These are phyloP conservation scores for Limnanthes douglasii DNA, from an alignment of 345 rosid species.

Conservation along the genomic window DNA sequence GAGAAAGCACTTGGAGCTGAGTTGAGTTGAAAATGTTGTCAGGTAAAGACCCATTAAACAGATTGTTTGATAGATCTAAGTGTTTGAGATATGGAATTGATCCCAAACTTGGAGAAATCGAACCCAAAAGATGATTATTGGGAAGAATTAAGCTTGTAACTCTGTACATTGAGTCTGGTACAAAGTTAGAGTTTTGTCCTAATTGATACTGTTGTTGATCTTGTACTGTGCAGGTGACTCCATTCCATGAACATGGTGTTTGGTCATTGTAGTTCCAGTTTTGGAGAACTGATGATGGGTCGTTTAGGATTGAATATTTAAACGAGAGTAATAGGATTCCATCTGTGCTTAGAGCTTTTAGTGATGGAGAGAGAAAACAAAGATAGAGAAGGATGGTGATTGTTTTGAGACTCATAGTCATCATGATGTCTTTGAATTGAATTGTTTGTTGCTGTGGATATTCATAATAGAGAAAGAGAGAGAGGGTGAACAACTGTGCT, in stretches of 20 bases:
- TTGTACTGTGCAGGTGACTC: constrained; percentile 38
- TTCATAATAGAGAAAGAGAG: constrained; percentile 18
- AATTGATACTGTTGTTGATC: too few relatives aligned
- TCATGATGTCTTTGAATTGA: constrained; percentile 7
- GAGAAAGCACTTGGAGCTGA: constrained; percentile 34
- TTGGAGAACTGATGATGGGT: constrained; percentile 40
- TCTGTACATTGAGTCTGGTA: constrained; percentile 38
- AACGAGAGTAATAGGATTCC: constrained; percentile 49
- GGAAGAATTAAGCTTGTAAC: constrained; percentile 51
- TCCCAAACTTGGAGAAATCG: constrained; percentile 33
- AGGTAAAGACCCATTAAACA: constrained; percentile 55
- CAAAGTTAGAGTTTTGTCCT: constrained; percentile 13
- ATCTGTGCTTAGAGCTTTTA: constrained; percentile 41
- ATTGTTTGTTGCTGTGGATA: constrained; percentile 7
- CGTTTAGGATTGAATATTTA: constrained; percentile 49
- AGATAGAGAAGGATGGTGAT: constrained; percentile 12
- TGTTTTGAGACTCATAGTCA: constrained; percentile 17
- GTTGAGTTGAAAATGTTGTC: constrained; percentile 33
- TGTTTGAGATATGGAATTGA: constrained; percentile 27
- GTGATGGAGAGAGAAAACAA: constrained; percentile 15
- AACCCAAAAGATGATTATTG: constrained; percentile 44
- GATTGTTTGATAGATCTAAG: constrained; percentile 55
- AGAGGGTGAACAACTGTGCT: constrained; percentile 53
- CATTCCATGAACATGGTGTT: constrained; percentile 63
- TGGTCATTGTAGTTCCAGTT: constrained; percentile 55